Percentiles rank a stretch among this genome's conserved stretches.
These are phyloP conservation scores for Globisporangium spinosum DNA, from an alignment of 352 stramenopile genomes.

Conservation along the genomic window DNA sequence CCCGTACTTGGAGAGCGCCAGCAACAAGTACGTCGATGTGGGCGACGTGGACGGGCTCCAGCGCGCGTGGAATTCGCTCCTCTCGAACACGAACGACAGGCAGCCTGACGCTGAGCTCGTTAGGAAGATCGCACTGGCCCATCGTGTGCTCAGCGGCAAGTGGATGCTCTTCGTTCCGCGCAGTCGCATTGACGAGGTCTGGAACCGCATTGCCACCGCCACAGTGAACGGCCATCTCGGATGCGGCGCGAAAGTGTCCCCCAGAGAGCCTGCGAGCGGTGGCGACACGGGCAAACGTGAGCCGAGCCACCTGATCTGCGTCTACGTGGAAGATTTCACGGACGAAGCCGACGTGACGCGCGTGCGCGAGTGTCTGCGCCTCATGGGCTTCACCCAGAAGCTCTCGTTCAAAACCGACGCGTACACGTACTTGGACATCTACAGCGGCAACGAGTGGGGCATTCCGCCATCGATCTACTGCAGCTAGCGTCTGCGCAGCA, in stretches of 20 bases:
- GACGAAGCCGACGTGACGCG: constrained; percentile 7
- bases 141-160: constrained; percentile 15
- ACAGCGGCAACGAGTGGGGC: constrained; percentile 10
- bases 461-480: constrained; percentile 6
- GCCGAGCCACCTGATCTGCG: constrained; percentile 13
- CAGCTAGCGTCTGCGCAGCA: neutral
- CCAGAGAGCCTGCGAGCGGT: neutral
- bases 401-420: constrained; percentile 18
- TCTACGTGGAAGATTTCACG: constrained; percentile 18
- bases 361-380: constrained; percentile 3
- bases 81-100: neutral
- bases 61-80: constrained; percentile 7
- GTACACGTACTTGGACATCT: constrained; percentile 18
- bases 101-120: constrained; percentile 2
- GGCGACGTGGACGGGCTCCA: constrained; percentile 9
- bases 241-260: constrained; percentile 13
- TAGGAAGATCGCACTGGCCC: neutral
- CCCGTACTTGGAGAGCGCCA: neutral
- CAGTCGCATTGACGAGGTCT: constrained; percentile 6
- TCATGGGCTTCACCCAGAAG: constrained; percentile 3
- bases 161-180: constrained; percentile 19
- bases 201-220: constrained; percentile 1
- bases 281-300: neutral
- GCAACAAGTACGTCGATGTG: neutral
- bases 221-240: neutral